A percentile compares a stretch with the other conserved stretches of the same genome.
Evolutionary conservation across 2,329 filamentous ascomycete genomes (phyloP).

Genomic region (Dryadomyces quercus-mongolicae): DNA sequence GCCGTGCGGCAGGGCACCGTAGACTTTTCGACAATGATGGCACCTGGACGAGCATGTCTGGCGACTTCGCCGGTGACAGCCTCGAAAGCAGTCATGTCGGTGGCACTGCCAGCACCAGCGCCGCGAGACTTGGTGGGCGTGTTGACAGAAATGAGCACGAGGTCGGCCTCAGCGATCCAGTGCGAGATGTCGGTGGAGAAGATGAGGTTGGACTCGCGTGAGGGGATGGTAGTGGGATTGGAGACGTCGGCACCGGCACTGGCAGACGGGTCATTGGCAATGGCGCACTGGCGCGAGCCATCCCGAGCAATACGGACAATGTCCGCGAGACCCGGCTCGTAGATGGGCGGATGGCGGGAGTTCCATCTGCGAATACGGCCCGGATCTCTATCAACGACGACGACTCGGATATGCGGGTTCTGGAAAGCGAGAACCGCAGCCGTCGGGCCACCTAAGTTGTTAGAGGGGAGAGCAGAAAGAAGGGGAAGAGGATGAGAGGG

Average conservation of each 20-base stretch:
- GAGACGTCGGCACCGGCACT: conserved; percentile 17
- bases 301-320: conserved; percentile 55
- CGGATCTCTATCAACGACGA: conserved; percentile 60
- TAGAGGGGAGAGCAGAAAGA: background rate
- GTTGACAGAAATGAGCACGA: conserved; percentile 67
- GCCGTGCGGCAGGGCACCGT: conserved; percentile 69
- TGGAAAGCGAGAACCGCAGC: conserved; percentile 63
- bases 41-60: conserved; percentile 48
- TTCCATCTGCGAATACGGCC: conserved; percentile 61
- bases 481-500: background rate
- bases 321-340: conserved; percentile 59
- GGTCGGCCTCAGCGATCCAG: conserved; percentile 54
- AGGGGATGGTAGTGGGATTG: conserved; percentile 20
- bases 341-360: conserved; percentile 59
- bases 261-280: conserved; percentile 29
- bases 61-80: conserved; percentile 57
- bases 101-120: conserved; percentile 56
- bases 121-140: conserved; percentile 66
- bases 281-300: conserved; percentile 32
- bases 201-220: conserved; percentile 52
- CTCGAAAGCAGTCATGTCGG: conserved; percentile 62
- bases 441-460: conserved; percentile 52
- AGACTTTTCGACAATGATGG: conserved; percentile 72
- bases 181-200: conserved; percentile 57
- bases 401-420: conserved; percentile 58